Base-by-base conservation (phyloP, 208 protist species). In the Wallacemonas sp. region DNA sequence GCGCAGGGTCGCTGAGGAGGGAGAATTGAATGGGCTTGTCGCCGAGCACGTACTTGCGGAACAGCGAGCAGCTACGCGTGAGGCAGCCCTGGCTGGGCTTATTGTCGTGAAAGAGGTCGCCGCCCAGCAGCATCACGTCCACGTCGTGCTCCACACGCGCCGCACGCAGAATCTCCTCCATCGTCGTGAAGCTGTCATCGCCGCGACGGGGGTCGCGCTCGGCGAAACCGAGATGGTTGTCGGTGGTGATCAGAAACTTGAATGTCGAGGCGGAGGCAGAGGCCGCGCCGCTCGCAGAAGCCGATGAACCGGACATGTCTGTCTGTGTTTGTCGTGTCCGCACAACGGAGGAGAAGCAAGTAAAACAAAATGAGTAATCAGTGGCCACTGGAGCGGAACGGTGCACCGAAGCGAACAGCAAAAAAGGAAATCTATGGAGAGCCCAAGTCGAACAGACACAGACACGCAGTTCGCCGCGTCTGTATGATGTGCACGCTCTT, bases 71-170 rank as follows among this genome's bases (percentile, higher is more conserved):
- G 2, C 94, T 86, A 14, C 91, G 79, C 23, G 88, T 72, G 16
- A 99, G 69, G 61, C 93, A 97, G 26, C 84, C 68, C 22, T 99
- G 82, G 28, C 94, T 98, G 0, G 99, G 99, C 74, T 99, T 99
- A 79, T 99, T 99, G 44, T 99, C 98, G 81, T 99, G 98, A 67
- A 99, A 99, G 10, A 99, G 82, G 71, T 99, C 99, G 11, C 99
- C 99, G 20, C 97, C 98, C 14, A 99, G 86, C 0, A 99, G 81
- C 55, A 99, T 79, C 12, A 98, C 88, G 75, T 99, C 99, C 0
- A 97, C 97, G 62, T 98, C 77, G 70, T 97, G 83, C 78, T 97
- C 86, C 22, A 94, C 76, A 8, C 89, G 81, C 8, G 97, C 98
- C 8, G 90, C 88, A 10, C 91, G 73, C 36, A 99, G 77, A 23